phyloP scores from a whole-genome alignment of 2,329 filamentous ascomycete species.

The Exophiala xenobiotica region DNA sequence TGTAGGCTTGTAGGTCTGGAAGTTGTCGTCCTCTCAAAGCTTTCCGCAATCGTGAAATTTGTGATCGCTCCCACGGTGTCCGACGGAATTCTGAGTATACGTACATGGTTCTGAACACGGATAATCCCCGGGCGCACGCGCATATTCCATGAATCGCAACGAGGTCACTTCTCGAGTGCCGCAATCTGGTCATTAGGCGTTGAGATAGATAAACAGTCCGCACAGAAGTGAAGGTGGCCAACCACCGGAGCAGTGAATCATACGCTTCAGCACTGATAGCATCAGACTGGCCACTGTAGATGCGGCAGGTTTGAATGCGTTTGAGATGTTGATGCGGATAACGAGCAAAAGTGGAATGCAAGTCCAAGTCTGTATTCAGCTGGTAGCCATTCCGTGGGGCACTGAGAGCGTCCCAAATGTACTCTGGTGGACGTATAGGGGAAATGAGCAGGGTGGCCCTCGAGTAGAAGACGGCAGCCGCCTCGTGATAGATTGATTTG shows the following conservation, averaged over 20 bases:
- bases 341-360: conserved; percentile 11
- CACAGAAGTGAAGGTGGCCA: conserved; percentile 18
- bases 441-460: conserved; percentile 19
- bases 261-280: conserved; percentile 23
- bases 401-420: conserved; percentile 3
- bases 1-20: conserved; percentile 9
- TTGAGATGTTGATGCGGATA: conserved; percentile 11
- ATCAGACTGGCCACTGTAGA: conserved; percentile 19
- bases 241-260: conserved; percentile 23
- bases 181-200: conserved; percentile 22
- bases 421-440: conserved; percentile 8
- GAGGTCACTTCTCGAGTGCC: conserved; percentile 6
- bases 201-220: conserved; percentile 13
- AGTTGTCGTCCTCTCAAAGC: conserved; percentile 2
- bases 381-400: conserved; percentile 1
- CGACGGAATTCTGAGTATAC: conserved; percentile 5
- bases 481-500: conserved; percentile 17
- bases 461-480: conserved; percentile 17
- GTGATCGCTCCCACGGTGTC: conserved; percentile 12
- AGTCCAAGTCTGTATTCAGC: conserved; percentile 6
- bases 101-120: conserved; percentile 12
- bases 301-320: conserved; percentile 7
- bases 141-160: background rate
- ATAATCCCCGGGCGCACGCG: background rate
- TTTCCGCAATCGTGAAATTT: conserved; percentile 1